Evolutionary conservation across 441 rosid genomes (phyloP).

Genomic region (Metrosideros polymorpha): DNA sequence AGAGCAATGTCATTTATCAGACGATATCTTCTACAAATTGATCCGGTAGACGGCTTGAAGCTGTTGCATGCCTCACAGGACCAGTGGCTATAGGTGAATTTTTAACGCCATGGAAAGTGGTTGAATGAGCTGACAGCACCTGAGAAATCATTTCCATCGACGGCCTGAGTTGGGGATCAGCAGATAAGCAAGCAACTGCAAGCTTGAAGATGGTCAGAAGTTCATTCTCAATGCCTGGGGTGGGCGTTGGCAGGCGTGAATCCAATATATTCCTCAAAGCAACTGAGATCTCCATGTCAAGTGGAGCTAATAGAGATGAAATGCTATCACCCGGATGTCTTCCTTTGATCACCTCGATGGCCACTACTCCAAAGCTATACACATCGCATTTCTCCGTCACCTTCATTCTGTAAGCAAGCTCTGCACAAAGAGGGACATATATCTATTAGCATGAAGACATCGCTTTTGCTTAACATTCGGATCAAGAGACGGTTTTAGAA

Average conservation of each 20-base stretch:
- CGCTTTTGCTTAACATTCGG: fast-evolving
- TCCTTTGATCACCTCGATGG: neutral
- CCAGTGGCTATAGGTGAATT: neutral
- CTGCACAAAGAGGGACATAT: neutral
- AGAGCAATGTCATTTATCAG: neutral
- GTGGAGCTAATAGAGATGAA: neutral
- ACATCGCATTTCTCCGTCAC: neutral
- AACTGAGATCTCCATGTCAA: neutral
- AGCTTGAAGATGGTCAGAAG: neutral
- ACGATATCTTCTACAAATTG: neutral
- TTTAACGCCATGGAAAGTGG: neutral
- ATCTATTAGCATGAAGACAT: neutral
- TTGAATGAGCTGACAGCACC: neutral
- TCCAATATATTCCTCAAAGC: neutral
- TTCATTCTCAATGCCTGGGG: neutral
- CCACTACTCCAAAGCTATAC: neutral
- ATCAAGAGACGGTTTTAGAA: neutral
- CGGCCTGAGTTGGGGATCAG: neutral
- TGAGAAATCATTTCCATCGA: neutral
- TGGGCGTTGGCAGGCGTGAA: neutral
- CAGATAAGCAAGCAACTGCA: neutral
- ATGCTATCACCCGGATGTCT: neutral
- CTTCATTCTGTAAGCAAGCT: neutral
- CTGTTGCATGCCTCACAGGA: neutral
- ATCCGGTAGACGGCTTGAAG: neutral